Base-by-base conservation (phyloP, 2,329 filamentous ascomycete genomes). In the Aaosphaeria arxii region DNA sequence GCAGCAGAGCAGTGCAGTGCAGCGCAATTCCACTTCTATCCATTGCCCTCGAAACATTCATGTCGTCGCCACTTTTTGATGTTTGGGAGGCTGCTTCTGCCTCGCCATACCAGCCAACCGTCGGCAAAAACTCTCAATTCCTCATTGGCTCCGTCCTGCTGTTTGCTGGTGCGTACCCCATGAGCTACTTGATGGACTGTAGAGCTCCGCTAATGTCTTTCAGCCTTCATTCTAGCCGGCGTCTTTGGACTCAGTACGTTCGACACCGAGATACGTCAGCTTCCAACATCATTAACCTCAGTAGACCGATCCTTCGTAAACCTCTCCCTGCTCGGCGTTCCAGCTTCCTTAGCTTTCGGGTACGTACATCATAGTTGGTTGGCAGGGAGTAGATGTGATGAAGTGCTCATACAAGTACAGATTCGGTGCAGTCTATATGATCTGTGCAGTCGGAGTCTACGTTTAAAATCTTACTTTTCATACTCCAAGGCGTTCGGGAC, bases 401-500 rank as follows among this genome's bases (percentile, higher is more conserved):
- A n/a, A 40, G 29, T 40, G 40, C 50, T 58, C 31, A 58, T 36
- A n/a, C 17, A 17, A 24, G 7, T 36, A n/a, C 66, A 96, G 92
- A 44, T 88, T 96, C 72, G 94, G 94, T 61, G 87, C 92, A 44
- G 91, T 99, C 41, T 96, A 94, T 76, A 96, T 96, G 87, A 97
- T 99, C 75, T 99, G 94, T 75, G 94, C 91, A 51, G 94, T 94
- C 70, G 94, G 94, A 71, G 94, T 99, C 68, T 97, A 99, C 85
- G 90, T 99, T 72, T 99, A 83, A 74, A 58, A 61, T 58, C 52
- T 52, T 55, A 32, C 48, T 46, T 52, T 45, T 53, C 55, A 50
- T 50, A 49, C 54, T 42, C 28, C 48, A 36, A 54, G 61, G 61
- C 63, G 61, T 64, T 66, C 50, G 53, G 33, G 59, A 51, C 51